Conservation (phyloP, 495 filamentous ascomycete genomes). For the Penicillium angulare region DNA sequence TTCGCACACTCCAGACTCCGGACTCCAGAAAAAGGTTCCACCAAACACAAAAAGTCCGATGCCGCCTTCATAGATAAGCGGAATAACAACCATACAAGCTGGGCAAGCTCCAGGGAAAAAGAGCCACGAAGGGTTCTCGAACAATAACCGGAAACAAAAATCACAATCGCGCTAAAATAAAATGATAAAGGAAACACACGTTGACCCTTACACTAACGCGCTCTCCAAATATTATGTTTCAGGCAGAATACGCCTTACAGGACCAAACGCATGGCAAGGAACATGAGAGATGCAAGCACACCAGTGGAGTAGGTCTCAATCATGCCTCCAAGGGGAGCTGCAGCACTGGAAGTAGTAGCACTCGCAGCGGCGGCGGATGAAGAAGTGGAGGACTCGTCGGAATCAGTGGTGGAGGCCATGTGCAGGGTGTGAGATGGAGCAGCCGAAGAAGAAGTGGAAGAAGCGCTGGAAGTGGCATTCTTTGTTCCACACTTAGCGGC, state of each 20-base stretch:
- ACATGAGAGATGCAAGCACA: conserved; percentile 46
- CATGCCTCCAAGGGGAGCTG: conserved; percentile 29
- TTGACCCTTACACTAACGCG: conserved; percentile 4
- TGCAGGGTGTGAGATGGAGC: conserved; percentile 24
- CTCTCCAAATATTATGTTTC: too few species aligned
- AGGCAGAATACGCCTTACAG: too few species aligned
- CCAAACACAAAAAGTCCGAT: conserved; percentile 20
- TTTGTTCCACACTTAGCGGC: conserved; percentile 44
- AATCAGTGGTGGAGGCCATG: conserved; percentile 25
- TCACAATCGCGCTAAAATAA: conserved; percentile 19
- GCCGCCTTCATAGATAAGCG: conserved; percentile 19
- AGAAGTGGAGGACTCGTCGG: conserved; percentile 22
- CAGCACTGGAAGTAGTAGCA: conserved; percentile 33
- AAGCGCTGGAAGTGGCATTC: conserved; percentile 38
- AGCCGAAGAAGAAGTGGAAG: conserved; percentile 24
- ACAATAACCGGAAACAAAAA: conserved; percentile 3
- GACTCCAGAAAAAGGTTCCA: too few species aligned
- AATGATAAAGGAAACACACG: conserved; percentile 8
- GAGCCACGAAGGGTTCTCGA: conserved; percentile 15
- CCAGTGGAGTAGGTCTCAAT: conserved; percentile 50
- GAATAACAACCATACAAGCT: conserved; percentile 15
- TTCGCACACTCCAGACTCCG: too few species aligned
- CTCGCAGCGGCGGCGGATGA: conserved; percentile 29
- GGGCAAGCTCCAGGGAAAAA: conserved; percentile 15
- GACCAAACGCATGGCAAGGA: conserved; percentile 48